A percentile compares a stretch with the other conserved stretches of the same genome.
Evolutionary conservation across 345 rosid species (phyloP).

Genomic region (Gossypium bickii): DNA sequence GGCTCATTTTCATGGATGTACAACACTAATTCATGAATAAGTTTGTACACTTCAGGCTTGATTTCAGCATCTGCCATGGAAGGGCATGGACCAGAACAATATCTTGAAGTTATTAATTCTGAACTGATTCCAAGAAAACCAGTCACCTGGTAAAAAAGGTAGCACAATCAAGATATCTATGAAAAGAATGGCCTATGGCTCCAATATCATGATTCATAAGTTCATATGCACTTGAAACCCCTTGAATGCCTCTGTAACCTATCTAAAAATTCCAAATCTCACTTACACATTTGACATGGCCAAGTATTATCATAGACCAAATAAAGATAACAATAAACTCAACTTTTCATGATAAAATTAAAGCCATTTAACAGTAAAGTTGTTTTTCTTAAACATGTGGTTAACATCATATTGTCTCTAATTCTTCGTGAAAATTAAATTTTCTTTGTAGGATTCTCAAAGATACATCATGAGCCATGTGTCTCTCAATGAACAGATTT

Average conservation of each 20-base stretch:
- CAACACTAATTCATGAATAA: slow-evolving; percentile 68
- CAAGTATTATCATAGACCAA: neutral
- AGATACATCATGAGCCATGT: neutral
- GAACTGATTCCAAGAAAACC: slow-evolving; percentile 51
- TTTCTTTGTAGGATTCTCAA: neutral
- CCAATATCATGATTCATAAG: neutral
- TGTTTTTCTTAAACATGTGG: neutral
- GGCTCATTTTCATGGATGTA: slow-evolving; percentile 69
- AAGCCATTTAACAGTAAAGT: neutral
- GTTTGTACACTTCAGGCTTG: slow-evolving; percentile 64
- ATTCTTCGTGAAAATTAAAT: neutral
- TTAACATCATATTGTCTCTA: neutral
- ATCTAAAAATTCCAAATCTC: slow-evolving; percentile 1
- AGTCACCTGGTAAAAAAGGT: slow-evolving; percentile 44
- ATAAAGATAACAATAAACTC: slow-evolving; percentile 3
- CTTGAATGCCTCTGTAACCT: neutral
- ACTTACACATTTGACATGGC: slow-evolving; percentile 1
- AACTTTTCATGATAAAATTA: slow-evolving; percentile 4
- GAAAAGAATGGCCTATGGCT: slow-evolving; percentile 3
- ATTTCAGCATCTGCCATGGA: slow-evolving; percentile 53
- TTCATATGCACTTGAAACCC: neutral
- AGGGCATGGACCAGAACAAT: slow-evolving; percentile 65
- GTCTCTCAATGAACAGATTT: neutral
- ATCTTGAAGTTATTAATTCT: slow-evolving; percentile 36
- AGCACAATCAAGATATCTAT: slow-evolving; percentile 16